A percentile compares a stretch with the other conserved stretches of the same genome.
These are phyloP conservation scores for Fusarium setosum DNA, from an alignment of 2,329 filamentous ascomycete genomes.

Conservation along the genomic window DNA sequence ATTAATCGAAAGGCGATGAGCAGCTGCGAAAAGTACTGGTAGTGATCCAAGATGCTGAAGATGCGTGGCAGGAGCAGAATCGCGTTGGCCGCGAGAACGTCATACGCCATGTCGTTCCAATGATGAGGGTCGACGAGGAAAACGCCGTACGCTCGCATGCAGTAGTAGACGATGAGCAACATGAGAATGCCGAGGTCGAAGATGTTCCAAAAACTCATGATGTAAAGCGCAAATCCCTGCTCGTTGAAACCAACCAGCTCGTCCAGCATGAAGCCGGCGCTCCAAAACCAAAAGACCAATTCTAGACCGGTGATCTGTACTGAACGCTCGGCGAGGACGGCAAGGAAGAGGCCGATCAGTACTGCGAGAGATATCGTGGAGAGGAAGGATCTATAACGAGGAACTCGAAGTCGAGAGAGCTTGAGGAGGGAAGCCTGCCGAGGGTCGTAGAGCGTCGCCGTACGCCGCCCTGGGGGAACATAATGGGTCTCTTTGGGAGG, in stretches of 20 bases:
- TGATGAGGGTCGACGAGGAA: conserved; percentile 80
- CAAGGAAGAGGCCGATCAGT: conserved; percentile 85
- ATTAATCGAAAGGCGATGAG: conserved; percentile 95
- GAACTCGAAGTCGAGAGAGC: conserved; percentile 88
- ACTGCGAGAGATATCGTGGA: conserved; percentile 89
- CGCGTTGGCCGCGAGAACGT: conserved; percentile 92
- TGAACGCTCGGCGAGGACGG: conserved; percentile 81
- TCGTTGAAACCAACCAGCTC: conserved; percentile 97
- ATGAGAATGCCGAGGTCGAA: conserved; percentile 93
- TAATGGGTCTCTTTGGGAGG: conserved; percentile 46
- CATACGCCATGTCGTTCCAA: conserved; percentile 88
- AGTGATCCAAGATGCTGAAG: conserved; percentile 94
- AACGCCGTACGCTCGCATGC: conserved; percentile 87
- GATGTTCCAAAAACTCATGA: conserved; percentile 98
- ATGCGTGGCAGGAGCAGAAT: conserved; percentile 90
- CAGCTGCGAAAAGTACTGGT: conserved; percentile 94
- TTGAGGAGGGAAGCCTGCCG: conserved; percentile 92
- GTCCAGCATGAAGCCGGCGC: conserved; percentile 95
- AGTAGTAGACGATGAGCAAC: conserved; percentile 89
- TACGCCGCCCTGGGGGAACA: conserved; percentile 68
- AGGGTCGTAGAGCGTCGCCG: conserved; percentile 90
- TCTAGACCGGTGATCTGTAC: conserved; percentile 86
- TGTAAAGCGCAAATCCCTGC: conserved; percentile 94
- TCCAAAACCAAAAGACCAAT: conserved; percentile 97
- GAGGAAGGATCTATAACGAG: conserved; percentile 89